These are phyloP conservation scores for Aureobasidium sp. DNA, from an alignment of 2,329 filamentous ascomycete species.

Conservation along the genomic window DNA sequence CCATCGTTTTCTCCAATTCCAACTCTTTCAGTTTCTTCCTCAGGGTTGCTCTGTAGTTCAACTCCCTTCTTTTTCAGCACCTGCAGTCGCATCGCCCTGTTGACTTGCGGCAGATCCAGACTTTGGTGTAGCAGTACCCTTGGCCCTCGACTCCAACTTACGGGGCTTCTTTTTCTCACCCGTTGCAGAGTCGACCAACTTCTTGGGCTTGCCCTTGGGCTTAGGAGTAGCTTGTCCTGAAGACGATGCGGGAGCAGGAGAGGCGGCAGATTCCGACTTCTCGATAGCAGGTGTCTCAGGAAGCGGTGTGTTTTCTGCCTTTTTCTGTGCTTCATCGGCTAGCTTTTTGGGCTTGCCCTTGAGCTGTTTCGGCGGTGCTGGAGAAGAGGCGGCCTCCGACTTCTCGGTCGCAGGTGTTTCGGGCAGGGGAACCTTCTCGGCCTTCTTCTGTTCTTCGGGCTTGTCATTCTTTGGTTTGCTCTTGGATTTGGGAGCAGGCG, in stretches of 20 bases:
- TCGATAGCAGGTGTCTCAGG: neutral
- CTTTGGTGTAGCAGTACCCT: neutral
- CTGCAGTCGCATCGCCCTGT: neutral
- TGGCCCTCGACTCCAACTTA: neutral
- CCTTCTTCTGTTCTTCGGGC: slow-evolving; percentile 6
- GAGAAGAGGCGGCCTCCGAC: neutral
- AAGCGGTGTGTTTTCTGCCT: neutral
- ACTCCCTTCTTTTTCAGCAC: slow-evolving; percentile 2
- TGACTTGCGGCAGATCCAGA: neutral
- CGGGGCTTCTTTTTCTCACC: slow-evolving; percentile 13
- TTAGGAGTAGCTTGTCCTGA: neutral
- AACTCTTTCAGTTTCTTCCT: neutral
- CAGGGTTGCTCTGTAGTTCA: neutral
- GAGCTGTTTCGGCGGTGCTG: neutral
- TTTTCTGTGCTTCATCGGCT: slow-evolving; percentile 5
- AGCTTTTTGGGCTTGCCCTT: slow-evolving; percentile 5
- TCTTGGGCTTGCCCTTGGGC: slow-evolving; percentile 11
- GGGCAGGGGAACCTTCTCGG: neutral
- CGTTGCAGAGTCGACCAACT: slow-evolving; percentile 2
- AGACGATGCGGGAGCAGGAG: neutral
- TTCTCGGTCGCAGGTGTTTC: neutral
- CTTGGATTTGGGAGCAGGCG: neutral
- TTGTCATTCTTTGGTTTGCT: neutral
- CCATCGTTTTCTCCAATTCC: neutral
- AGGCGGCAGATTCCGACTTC: neutral